phyloP scores from a whole-genome alignment of 1,139 yeast genomes.

The Taphrina confusa region DNA sequence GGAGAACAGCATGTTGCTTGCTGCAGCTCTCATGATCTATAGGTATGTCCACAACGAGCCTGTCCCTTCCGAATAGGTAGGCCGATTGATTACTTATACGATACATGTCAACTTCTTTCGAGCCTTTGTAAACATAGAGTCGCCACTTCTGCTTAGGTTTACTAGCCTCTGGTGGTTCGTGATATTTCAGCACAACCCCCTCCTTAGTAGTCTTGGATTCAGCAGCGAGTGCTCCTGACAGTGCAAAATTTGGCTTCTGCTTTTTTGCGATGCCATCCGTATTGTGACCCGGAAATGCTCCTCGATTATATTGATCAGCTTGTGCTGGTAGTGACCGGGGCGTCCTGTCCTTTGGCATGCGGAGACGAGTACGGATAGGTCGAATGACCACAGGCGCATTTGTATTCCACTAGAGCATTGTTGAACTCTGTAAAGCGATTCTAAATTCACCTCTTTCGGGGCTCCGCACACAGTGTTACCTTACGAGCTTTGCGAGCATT shows the following conservation, averaged over 20 bases:
- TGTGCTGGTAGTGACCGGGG: background rate
- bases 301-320: background rate
- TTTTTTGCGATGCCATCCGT: background rate
- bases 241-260: constrained; percentile 50
- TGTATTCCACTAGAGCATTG: no score
- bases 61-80: constrained; percentile 55
- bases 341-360: background rate
- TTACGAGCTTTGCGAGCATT: no score
- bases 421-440: no score
- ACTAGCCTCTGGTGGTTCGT: constrained; percentile 52
- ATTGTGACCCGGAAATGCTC: background rate
- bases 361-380: background rate
- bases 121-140: constrained; percentile 43
- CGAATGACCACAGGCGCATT: no score
- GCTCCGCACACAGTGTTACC: no score
- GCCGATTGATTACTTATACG: constrained; percentile 46
- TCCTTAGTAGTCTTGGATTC: constrained; percentile 49
- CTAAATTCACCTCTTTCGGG: no score
- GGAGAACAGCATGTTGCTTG: constrained; percentile 60
- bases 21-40: constrained; percentile 53
- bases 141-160: constrained; percentile 46
- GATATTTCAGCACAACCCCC: constrained; percentile 52
- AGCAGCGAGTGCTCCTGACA: constrained; percentile 54
- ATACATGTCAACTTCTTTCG: constrained; percentile 43
- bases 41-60: constrained; percentile 51